Evolutionary conservation across 345 rosid genomes (phyloP), one percentile per base, ranked within the genome.

Genomic region (Acer campestre): DNA sequence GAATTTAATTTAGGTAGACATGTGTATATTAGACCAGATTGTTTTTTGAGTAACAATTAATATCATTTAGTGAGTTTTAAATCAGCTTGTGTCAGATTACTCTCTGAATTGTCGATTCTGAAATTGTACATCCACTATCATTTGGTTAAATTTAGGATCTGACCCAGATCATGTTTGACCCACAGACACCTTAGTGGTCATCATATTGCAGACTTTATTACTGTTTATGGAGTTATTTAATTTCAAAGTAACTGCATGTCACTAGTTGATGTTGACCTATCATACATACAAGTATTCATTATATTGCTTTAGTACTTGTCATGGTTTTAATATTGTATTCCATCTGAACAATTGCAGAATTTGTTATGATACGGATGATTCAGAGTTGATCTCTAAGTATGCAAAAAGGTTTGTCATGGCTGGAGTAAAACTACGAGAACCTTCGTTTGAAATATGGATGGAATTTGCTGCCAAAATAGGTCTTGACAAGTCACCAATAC

Each of bases 391-490:
- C 3, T 70, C 79, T 3, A 95, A 93, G 86, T 93, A 86, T 81
- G 82, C 88, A 2, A 89, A 82, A 65, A 86, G 82, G 67, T 91
- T 91, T 89, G 66, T 89, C 62, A 89, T 76, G 85, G 91, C 89
- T 56, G 93, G 95, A 63, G 88, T 90, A 68, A 92, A 93, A 82
- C 85, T 93, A 53, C 90, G 90, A 78, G 82, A 72, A 82, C 76
- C 88, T 73, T 65, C 98, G 46, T 93, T 91, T 78, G 98, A 89
- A 79, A 74, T 70, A 35, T 95, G 94, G 98, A 95, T 95, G 95
- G 89, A 89, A 35, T 92, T 90, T 82, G 89, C 95, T 75, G 89
- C 89, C 75, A 86, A 82, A 80, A 91, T 84, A 92, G 97, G 98
- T 91, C 66, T 75, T 5, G 68, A 18, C 18, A 64, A 68, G 18